A percentile compares a stretch with the other conserved stretches of the same genome.
phyloP scores from a whole-genome alignment of 164 flowering plant species.

The Aristolochia fimbriata region DNA sequence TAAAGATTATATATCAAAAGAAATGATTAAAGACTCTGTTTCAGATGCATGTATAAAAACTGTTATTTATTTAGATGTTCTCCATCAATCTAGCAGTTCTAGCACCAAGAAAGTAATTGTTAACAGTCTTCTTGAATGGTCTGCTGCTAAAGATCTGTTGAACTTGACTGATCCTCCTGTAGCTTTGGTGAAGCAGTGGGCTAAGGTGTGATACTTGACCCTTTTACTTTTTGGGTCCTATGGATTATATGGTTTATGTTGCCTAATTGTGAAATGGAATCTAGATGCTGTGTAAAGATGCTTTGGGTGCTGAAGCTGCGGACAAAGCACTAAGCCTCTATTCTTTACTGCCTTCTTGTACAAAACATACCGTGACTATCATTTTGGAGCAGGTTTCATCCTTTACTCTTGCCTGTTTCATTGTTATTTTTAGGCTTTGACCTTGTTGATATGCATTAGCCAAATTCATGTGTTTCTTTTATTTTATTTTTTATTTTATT shows the following conservation, averaged over 20 bases:
- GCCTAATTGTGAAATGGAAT: slow-evolving; percentile 10
- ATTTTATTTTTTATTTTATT: too few species aligned
- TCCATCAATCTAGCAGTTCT: slow-evolving; percentile 36
- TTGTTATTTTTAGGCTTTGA: background rate
- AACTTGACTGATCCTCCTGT: slow-evolving; percentile 51
- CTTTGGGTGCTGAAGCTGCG: slow-evolving; percentile 17
- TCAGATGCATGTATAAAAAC: slow-evolving; percentile 46
- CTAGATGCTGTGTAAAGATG: slow-evolving; percentile 43
- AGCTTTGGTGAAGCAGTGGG: slow-evolving; percentile 69
- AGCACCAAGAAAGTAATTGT: slow-evolving; percentile 23
- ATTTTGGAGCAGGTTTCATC: slow-evolving; percentile 69
- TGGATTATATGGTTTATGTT: slow-evolving; percentile 3
- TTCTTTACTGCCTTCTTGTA: slow-evolving; percentile 31
- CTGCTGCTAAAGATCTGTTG: slow-evolving; percentile 30
- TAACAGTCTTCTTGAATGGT: slow-evolving; percentile 52
- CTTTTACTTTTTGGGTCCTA: background rate
- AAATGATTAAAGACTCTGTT: slow-evolving; percentile 31
- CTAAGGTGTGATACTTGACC: slow-evolving; percentile 50
- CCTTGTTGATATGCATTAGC: background rate
- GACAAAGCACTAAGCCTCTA: slow-evolving; percentile 27
- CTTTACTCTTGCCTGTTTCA: slow-evolving; percentile 3
- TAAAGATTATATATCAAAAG: slow-evolving; percentile 35
- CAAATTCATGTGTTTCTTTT: background rate
- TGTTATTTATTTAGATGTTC: slow-evolving; percentile 51
- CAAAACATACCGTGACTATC: slow-evolving; percentile 23